phyloP scores from a whole-genome alignment of 306 rosid species.

The Rosa persica region DNA sequence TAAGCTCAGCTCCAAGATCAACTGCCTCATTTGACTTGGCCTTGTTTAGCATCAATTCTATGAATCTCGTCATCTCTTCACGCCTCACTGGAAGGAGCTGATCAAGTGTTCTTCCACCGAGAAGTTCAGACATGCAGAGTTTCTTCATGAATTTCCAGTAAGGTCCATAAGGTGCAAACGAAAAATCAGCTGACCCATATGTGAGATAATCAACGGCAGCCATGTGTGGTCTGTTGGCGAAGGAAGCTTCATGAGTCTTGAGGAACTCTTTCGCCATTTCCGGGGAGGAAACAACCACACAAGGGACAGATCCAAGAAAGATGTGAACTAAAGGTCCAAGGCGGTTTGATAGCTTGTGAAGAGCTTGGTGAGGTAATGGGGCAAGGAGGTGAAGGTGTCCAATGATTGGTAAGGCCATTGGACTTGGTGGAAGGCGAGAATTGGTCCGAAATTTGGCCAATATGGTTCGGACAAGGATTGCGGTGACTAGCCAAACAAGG shows the following conservation, averaged over 20 bases:
- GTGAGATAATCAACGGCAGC: conserved; percentile 33
- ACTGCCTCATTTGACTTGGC: conserved; percentile 34
- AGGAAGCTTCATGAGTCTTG: conserved; percentile 36
- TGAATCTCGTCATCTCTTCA: conserved; percentile 43
- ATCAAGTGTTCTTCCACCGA: conserved; percentile 43
- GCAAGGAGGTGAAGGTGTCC: conserved; percentile 50
- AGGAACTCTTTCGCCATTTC: conserved; percentile 44
- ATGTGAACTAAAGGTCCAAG: conserved; percentile 37
- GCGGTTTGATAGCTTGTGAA: conserved; percentile 39
- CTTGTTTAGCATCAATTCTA: conserved; percentile 16
- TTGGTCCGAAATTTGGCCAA: conserved; percentile 24
- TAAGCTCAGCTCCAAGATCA: conserved; percentile 42
- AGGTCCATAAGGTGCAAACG: conserved; percentile 43
- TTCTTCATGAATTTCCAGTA: conserved; percentile 62
- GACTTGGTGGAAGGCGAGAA: conserved; percentile 38
- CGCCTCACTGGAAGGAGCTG: conserved; percentile 37
- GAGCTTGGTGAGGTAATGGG: conserved; percentile 44
- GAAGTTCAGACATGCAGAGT: conserved; percentile 56
- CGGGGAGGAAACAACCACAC: conserved; percentile 34
- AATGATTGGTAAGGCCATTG: conserved; percentile 36
- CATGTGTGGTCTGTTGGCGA: conserved; percentile 26
- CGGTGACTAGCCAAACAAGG: conserved; percentile 34
- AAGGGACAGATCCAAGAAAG: conserved; percentile 40
- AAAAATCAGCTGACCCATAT: conserved; percentile 40
- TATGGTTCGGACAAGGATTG: conserved; percentile 29